Evolutionary conservation across 148 eudicot species (phyloP), one percentile per base, ranked within the genome.

Genomic region (Limonium bicolor): DNA sequence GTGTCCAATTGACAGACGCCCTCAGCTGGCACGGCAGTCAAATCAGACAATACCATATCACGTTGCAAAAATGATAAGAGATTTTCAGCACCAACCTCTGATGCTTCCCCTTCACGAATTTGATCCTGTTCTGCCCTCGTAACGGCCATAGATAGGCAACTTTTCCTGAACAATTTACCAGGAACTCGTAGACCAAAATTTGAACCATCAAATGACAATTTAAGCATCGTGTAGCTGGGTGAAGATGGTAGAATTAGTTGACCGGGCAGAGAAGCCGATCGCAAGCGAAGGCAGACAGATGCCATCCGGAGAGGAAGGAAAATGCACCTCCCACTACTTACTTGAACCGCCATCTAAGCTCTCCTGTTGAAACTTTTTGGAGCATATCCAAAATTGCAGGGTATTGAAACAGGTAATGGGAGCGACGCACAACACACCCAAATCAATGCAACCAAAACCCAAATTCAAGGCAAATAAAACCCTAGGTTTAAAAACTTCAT

Each of bases 51-150:
- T 3, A 2, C 42, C 29, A 12, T 21, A 8, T 3, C 13, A 22
- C 13, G 3, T 0, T 7, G 11, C 15, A 36, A 16, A 19, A 48
- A 32, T 27, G 9, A 17, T 21, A 46, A 46, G 9, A 6, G 21
- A 8, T n/a, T 24, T 25, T 29, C 48, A 59, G 14, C 28, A 53
- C 55, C 59, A 59, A 79, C 87, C 82, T 75, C 67, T 21, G 63
- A 35, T 24, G 12, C 25, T 20, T 47, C 42, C 12, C 42, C 58
- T 47, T 68, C 73, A 54, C 53, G 71, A 50, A 72, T 38, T 27
- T 46, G 52, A 53, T 60, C 71, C 22, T 63, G 69, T 46, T 75
- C 79, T 7, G 69, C 66, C 23, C 67, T 61, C 11, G 70, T 63
- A 50, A 73, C 66, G 12, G 68, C 67, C 53, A 51, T 57, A 32